These are phyloP conservation scores for Pseudogymnoascus sp. DNA, from an alignment of 2,329 filamentous ascomycete genomes.

Conservation along the genomic window DNA sequence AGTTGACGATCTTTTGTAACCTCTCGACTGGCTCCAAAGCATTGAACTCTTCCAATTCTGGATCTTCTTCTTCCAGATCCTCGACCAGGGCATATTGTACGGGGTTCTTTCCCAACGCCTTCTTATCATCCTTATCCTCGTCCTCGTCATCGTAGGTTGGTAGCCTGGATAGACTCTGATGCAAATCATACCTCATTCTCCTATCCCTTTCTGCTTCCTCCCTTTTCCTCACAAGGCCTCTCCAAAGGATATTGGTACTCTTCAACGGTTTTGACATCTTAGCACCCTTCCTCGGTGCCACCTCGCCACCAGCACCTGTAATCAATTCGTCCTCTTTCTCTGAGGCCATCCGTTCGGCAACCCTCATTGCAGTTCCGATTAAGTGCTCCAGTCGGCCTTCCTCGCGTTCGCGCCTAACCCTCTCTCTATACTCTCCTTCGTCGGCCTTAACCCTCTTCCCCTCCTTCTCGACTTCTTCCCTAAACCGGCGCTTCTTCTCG, in stretches of 20 bases:
- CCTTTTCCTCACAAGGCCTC: slow-evolving; percentile 63
- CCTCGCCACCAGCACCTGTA: slow-evolving; percentile 17
- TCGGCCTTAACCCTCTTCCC: slow-evolving; percentile 57
- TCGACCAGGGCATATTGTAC: slow-evolving; percentile 54
- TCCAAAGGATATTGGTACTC: slow-evolving; percentile 70
- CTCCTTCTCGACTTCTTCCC: slow-evolving; percentile 52
- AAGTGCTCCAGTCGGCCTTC: slow-evolving; percentile 60
- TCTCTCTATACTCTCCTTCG: slow-evolving; percentile 65
- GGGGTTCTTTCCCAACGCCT: slow-evolving; percentile 55
- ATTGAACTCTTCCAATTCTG: slow-evolving; percentile 74
- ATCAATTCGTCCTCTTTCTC: slow-evolving; percentile 22
- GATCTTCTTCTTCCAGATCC: slow-evolving; percentile 69
- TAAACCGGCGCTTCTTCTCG: slow-evolving; percentile 71
- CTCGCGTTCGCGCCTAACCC: slow-evolving; percentile 64
- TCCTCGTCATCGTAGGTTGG: slow-evolving; percentile 62
- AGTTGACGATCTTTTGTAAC: slow-evolving; percentile 57
- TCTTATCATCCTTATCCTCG: slow-evolving; percentile 65
- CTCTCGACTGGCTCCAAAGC: slow-evolving; percentile 59
- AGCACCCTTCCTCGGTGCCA: slow-evolving; percentile 21
- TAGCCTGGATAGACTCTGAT: slow-evolving; percentile 55
- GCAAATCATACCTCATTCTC: slow-evolving; percentile 57
- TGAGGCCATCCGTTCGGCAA: slow-evolving; percentile 63
- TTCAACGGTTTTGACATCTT: slow-evolving; percentile 47
- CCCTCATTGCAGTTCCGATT: slow-evolving; percentile 71
- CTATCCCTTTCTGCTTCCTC: slow-evolving; percentile 63